Percentiles rank a stretch among this genome's conserved stretches.
These are phyloP conservation scores for Phaeoacremonium minimum DNA, from an alignment of 2,329 filamentous ascomycete species.

Conservation along the genomic window DNA sequence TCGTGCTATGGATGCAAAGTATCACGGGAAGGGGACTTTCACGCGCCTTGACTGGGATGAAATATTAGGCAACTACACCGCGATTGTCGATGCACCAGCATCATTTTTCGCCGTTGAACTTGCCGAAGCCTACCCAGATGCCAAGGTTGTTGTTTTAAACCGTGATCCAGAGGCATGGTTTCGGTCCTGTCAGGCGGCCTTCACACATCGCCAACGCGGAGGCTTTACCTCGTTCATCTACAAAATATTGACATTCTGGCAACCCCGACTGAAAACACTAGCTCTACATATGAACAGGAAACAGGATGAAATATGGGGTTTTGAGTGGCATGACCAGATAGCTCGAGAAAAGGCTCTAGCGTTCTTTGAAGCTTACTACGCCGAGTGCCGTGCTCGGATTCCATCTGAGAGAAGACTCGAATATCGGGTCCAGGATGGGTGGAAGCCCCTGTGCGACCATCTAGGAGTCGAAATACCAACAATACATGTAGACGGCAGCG, in stretches of 20 bases:
- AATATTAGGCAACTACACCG: constrained; percentile 8
- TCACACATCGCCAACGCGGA: neutral
- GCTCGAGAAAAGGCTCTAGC: neutral
- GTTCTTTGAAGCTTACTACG: constrained; percentile 1
- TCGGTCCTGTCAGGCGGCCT: neutral
- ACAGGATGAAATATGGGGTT: neutral
- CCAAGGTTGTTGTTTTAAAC: constrained; percentile 13
- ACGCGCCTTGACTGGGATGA: constrained; percentile 7
- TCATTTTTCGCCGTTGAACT: constrained; percentile 13
- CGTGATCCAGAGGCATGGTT: constrained; percentile 12
- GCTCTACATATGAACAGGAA: neutral
- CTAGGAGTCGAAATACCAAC: constrained; percentile 25
- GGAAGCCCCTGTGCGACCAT: constrained; percentile 30
- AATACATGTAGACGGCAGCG: constrained; percentile 17
- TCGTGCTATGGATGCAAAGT: neutral
- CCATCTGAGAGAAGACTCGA: constrained; percentile 18
- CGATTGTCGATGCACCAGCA: constrained; percentile 9
- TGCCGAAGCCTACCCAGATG: constrained; percentile 10
- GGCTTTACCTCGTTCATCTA: constrained; percentile 6
- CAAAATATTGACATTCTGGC: neutral
- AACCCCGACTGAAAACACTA: neutral
- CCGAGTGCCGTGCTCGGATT: constrained; percentile 1
- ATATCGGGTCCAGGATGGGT: constrained; percentile 25
- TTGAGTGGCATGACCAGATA: neutral
- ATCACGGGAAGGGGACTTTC: neutral